Evolutionary conservation across 73 alveolate genomes (phyloP).

Genomic region (Urostyla sp.): DNA sequence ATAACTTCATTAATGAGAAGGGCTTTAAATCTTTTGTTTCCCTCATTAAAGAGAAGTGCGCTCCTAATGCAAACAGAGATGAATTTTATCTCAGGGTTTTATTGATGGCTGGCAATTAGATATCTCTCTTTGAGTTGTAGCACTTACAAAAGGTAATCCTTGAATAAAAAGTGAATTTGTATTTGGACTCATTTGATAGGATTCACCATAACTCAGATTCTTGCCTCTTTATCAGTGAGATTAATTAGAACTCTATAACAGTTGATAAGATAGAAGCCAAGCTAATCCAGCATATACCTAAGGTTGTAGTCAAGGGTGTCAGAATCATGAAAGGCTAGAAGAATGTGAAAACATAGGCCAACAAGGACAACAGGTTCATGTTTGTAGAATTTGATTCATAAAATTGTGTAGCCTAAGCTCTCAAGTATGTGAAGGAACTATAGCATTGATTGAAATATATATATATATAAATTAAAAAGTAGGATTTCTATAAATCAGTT

Average conservation of each 20-base stretch:
- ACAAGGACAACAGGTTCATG: slow-evolving; percentile 8
- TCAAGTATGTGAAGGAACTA: slow-evolving; percentile 24
- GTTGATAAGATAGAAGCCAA: neutral
- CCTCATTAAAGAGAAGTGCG: slow-evolving; percentile 14
- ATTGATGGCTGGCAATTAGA: slow-evolving; percentile 19
- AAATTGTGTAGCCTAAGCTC: slow-evolving; percentile 37
- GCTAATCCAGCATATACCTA: neutral
- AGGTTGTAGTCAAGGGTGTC: slow-evolving; percentile 26
- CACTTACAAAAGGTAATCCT: slow-evolving; percentile 5
- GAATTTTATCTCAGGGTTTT: neutral
- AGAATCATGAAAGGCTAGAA: slow-evolving; percentile 13
- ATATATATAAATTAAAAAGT: too few species aligned
- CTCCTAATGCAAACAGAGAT: neutral
- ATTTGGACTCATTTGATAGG: slow-evolving; percentile 25
- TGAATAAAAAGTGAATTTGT: slow-evolving; percentile 15
- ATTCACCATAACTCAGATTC: slow-evolving; percentile 11
- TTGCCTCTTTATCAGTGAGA: slow-evolving; percentile 20
- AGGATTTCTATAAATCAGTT: too few species aligned
- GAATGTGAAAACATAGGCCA: slow-evolving; percentile 13
- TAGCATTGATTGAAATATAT: slow-evolving; percentile 1
- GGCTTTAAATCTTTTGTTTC: slow-evolving; percentile 8
- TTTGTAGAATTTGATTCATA: slow-evolving; percentile 25
- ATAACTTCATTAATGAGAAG: slow-evolving; percentile 29
- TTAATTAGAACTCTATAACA: neutral
- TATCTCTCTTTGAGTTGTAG: slow-evolving; percentile 22